Base-by-base conservation (phyloP, 2,329 filamentous ascomycete species). In the Exutisphaerella laricina region DNA sequence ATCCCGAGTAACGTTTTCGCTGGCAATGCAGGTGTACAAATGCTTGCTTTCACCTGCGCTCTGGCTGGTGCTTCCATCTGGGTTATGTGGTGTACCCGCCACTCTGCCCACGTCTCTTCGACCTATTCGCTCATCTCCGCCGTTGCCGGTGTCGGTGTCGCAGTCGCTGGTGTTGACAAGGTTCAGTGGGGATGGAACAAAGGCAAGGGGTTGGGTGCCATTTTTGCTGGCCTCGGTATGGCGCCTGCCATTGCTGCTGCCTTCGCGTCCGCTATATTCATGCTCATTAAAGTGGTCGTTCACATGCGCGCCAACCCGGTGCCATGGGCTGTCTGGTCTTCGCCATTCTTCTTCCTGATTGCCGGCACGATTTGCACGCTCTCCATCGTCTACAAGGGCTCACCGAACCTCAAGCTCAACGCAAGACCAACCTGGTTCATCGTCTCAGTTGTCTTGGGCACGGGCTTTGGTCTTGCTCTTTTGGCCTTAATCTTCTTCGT, bases 41-140 rank as follows among this genome's bases (percentile, higher is more conserved):
- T 63, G 51, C 44, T 62, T 21, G 59, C 57, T 20, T 78, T 79
- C 70, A 70, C 74, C 52, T 62, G 58, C 42, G 60, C 61, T 26
- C 53, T 59, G 7, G 58, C 58, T 10, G 72, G 71, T 16, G 77
- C 75, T 10, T 71, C 77, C 0, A 50, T 65, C 12, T 80, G 75
- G 65, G 69, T 81, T n/a, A 78, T 77, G 46, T 58, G 77, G 48
- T 72, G 73, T 28, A 80, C 78, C 3, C 61, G 58, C 28, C 57
- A 73, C 49, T 76, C 75, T 26, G 68, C 79, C 50, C 78, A 77
- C 25, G 77, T 80, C 14, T 80, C 76, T 0, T 79, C 78, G 3
- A 81, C 78, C 1, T 77, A 80, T 59, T 78, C 76, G 9, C 71
- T 80, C 46, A 71, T 80, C 48, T 76, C 75, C 13, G 75, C 75